Evolutionary conservation across 1,284 basidiomycete genomes (phyloP), one percentile per base, ranked within the genome.

Genomic region (Irpex lacteus): DNA sequence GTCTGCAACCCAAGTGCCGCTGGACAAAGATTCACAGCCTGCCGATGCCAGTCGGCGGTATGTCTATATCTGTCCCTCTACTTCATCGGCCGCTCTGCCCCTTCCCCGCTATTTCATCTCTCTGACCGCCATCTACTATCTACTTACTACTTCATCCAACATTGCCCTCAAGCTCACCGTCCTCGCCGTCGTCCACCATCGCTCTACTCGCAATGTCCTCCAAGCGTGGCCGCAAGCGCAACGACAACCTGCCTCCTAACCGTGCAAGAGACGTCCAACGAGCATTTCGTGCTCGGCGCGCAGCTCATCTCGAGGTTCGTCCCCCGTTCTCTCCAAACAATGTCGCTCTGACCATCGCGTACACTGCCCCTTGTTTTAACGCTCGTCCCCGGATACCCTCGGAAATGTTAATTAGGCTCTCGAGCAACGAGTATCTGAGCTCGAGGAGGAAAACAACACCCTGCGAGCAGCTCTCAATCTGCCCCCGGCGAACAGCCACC

Each of bases 191-290:
- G 49, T 50, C 63, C 60, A n/a, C 63, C 54, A 66, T 65, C 61
- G 57, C 71, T 70, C 60, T 60, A 18, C 49, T 59, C 62, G 65
- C 61, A 60, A 92, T 91, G 90, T 91, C 90, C 69, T 92, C 91
- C 65, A 93, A 92, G 78, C 88, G 94, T 70, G 94, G 94, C 66
- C 88, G 94, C 72, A 96, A 96, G 76, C 85, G 94, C 75, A 96
- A 96, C 79, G 92, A 96, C 78, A 92, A 91, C 73, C 86, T 96
- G 49, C 94, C 94, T 67, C 94, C 94, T 40, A 96, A 96, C 73
- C 88, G 95, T 66, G 95, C 95, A 36, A 82, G 95, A 63, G 95
- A 97, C 74, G 94, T 97, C 37, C 95, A 98, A 76, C 82, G 95
- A 69, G 95, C 95, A 2, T 98, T 97, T 80, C 86, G 95, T 70